Evolutionary conservation across 2,329 filamentous ascomycete species (phyloP).

Genomic region (Arthrobotrys iridis): DNA sequence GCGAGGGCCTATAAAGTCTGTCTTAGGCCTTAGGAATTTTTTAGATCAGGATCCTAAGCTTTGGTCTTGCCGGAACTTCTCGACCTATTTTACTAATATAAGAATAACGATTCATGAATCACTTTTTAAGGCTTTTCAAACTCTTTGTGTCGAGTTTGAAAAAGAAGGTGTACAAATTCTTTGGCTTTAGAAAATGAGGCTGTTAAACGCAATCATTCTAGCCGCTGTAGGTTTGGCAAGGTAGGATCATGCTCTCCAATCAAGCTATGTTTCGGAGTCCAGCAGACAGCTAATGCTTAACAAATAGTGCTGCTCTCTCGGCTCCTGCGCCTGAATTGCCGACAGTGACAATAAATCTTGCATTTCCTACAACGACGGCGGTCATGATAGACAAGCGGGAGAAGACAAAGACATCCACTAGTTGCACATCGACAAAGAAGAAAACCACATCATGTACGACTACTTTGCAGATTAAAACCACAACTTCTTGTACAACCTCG

Average conservation of each 20-base stretch:
- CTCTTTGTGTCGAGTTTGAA: background rate
- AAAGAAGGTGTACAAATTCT: background rate
- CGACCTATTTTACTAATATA: background rate
- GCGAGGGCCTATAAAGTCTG: background rate
- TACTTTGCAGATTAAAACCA: background rate
- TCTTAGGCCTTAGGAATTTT: background rate
- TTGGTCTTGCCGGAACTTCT: background rate
- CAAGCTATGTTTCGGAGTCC: background rate
- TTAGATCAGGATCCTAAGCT: background rate
- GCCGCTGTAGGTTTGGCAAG: background rate
- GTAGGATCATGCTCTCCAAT: background rate
- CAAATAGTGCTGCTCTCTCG: background rate
- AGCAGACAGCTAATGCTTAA: background rate
- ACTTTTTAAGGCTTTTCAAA: conserved; percentile 7
- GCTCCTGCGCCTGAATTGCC: background rate
- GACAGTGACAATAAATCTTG: background rate
- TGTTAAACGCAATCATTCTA: background rate
- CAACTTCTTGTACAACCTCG: background rate
- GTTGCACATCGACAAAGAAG: background rate
- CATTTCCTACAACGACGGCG: background rate
- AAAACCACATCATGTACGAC: background rate
- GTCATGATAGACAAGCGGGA: conserved; percentile 6
- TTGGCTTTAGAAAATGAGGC: conserved; percentile 12
- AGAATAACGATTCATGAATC: background rate
- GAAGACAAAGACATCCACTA: background rate